Evolutionary conservation across 192 early-diverging fungal species (phyloP), one percentile per base, ranked within the genome.

Genomic region (Geosiphon pyriformis): DNA sequence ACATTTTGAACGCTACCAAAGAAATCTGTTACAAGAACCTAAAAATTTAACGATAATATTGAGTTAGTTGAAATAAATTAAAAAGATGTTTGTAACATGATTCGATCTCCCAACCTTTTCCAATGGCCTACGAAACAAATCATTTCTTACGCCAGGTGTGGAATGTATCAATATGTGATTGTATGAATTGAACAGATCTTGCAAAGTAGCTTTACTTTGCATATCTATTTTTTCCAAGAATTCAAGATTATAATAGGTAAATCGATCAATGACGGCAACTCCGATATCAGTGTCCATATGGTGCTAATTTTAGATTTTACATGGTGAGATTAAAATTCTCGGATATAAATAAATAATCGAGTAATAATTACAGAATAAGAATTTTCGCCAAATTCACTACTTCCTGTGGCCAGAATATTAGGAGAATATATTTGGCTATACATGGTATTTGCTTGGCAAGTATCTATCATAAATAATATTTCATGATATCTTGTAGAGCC

Each of bases 391-490:
- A 87, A 83, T 48, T 82, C 60, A 64, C 88, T 90, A 25, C 92
- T 94, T 29, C 95, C 94, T 10, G 93, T 93, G 56, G 93, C 90
- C 29, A 99, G 65, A 12, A 99, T 88, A 71, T 96, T 96, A 10
- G 95, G 94, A 18, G 95, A 92, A 54, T 93, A 87, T 54, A 99
- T 90, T 69, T 90, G 87, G 71, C 84, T 86, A 64, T 90, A 99
- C 92, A 99, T 94, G 8, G 95, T 94, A 65, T 94, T 94, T 4
- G 97, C 97, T 76, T 99, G 97, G 65, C 97, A 99, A 0, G 97
- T 99, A 71, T 99, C 97, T 55, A 95, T 92, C 83, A 99, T 90
- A 74, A 99, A 98, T 65, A 99, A 82, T n/a, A 99, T 88, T 80
- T 99, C 97, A 72, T 94, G 87, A 76, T 99, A 99, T 71, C 70